A percentile compares a stretch with the other conserved stretches of the same genome.
Conservation (phyloP, 1,139 yeast species). For the Kodamaea plutei region DNA sequence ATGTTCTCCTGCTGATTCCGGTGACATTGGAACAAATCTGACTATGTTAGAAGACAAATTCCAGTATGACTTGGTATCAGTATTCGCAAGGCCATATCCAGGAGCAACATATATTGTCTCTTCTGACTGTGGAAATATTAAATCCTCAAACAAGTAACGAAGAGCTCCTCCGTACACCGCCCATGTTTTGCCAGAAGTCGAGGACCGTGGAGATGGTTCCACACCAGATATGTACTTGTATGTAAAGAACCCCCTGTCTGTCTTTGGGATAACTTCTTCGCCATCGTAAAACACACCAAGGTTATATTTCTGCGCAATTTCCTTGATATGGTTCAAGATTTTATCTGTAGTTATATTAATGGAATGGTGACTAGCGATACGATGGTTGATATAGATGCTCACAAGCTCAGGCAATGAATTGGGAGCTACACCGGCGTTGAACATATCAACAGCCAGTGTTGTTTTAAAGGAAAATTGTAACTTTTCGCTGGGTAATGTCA, state of each 20-base stretch:
- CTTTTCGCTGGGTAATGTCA: slow-evolving; percentile 7
- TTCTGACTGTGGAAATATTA: slow-evolving; percentile 27
- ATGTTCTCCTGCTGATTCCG: slow-evolving; percentile 21
- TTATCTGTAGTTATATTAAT: slow-evolving; percentile 37
- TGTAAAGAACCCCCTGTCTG: slow-evolving; percentile 44
- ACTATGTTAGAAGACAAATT: slow-evolving; percentile 34
- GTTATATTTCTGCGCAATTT: slow-evolving; percentile 41
- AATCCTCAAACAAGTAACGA: slow-evolving; percentile 51
- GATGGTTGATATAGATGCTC: slow-evolving; percentile 51
- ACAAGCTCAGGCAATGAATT: slow-evolving; percentile 75
- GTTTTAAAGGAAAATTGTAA: slow-evolving; percentile 51
- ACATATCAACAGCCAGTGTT: slow-evolving; percentile 65
- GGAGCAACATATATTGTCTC: slow-evolving; percentile 30
- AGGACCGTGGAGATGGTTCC: slow-evolving; percentile 61
- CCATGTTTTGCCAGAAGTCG: slow-evolving; percentile 48
- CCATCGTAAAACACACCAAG: slow-evolving; percentile 44
- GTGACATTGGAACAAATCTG: slow-evolving; percentile 32
- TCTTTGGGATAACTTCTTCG: slow-evolving; percentile 23
- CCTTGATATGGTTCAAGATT: slow-evolving; percentile 30
- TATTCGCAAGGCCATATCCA: slow-evolving; percentile 33
- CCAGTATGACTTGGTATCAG: slow-evolving; percentile 43
- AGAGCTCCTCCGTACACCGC: slow-evolving; percentile 52
- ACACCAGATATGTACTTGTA: slow-evolving; percentile 32
- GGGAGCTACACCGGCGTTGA: slow-evolving; percentile 65
- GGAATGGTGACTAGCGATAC: slow-evolving; percentile 52